Evolutionary conservation across 2,329 filamentous ascomycete genomes (phyloP), one percentile per base, ranked within the genome.

Genomic region (Kalmusia sp.): DNA sequence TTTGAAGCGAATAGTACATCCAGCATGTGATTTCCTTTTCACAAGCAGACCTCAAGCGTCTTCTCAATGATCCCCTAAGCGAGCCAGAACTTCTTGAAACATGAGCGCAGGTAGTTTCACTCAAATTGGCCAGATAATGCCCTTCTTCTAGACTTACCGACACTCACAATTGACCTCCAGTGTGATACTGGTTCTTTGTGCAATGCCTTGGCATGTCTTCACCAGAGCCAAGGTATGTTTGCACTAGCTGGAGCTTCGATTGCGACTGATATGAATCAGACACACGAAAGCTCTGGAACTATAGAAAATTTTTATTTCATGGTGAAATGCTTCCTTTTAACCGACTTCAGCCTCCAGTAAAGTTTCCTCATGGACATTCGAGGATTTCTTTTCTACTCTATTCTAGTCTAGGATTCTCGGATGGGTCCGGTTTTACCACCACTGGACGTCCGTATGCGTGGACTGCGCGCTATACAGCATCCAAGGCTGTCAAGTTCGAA

Each of bases 221-320:
- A 62, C 31, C 17, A 46, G n/a, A 54, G 49, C 5, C 52, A 51
- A 12, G 58, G 58, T 21, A 35, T 43, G 49, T 59, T 34, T 33
- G 40, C 12, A 17, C 21, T 34, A n/a, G 12, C 12, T 14, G 35
- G 12, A 48, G 14, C 6, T 11, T 7, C 27, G 27, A 28, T 2
- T 31, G 2, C n/a, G 17, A 19, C 25, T 27, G 9, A 39, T 12
- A 8, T 15, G 1, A 2, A 12, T n/a, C 24, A 63, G 58, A 6
- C 62, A 63, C 31, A n/a, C n/a, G n/a, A 48, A 61, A 39, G 61
- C 63, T 27, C 47, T 62, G 14, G 63, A 63, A 31, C 61, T 61
- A 3, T 52, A 61, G 28, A 65, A 65, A 15, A 33, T 65, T 9
- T 7, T 49, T 65, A 33, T 60, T 60, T 37, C 57, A 55, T n/a